Evolutionary conservation across 768 basidiomycete species (phyloP).

Genomic region (Naganishia antarctica): DNA sequence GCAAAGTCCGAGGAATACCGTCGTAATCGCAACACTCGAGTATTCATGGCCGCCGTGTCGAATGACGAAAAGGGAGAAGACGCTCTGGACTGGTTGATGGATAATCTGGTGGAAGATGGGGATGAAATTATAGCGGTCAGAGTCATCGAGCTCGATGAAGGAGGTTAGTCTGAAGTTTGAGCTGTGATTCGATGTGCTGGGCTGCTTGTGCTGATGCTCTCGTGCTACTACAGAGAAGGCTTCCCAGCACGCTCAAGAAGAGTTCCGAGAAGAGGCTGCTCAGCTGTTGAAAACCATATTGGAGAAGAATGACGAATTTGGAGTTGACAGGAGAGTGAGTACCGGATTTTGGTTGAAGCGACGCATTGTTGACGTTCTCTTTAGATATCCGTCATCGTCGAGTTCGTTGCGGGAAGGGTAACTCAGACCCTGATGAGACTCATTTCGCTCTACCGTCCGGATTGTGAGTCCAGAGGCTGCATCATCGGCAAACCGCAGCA

Average conservation of each 20-base stretch:
- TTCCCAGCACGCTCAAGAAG: conserved; percentile 37
- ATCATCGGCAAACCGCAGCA: too few species aligned
- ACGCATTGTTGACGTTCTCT: background rate
- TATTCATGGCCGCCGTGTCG: conserved; percentile 83
- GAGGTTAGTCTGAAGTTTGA: conserved; percentile 54
- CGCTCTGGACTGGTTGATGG: conserved; percentile 89
- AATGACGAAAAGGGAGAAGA: conserved; percentile 80
- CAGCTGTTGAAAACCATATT: conserved; percentile 75
- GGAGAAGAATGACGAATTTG: conserved; percentile 70
- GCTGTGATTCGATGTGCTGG: background rate
- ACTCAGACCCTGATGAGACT: conserved; percentile 85
- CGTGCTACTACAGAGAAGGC: conserved; percentile 54
- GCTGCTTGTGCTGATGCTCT: background rate
- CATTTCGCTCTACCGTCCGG: conserved; percentile 61
- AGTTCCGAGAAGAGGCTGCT: conserved; percentile 72
- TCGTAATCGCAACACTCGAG: conserved; percentile 69
- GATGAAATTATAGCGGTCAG: conserved; percentile 90
- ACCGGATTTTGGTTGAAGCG: background rate
- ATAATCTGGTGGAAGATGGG: conserved; percentile 65
- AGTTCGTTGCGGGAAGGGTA: conserved; percentile 86
- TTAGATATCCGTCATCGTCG: conserved; percentile 81
- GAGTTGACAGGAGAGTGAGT: conserved; percentile 64
- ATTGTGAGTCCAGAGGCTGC: conserved; percentile 45
- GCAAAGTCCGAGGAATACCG: conserved; percentile 78
- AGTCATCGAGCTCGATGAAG: conserved; percentile 79